These are phyloP conservation scores for Myriangium duriaei DNA, from an alignment of 2,329 filamentous ascomycete species.

Conservation along the genomic window DNA sequence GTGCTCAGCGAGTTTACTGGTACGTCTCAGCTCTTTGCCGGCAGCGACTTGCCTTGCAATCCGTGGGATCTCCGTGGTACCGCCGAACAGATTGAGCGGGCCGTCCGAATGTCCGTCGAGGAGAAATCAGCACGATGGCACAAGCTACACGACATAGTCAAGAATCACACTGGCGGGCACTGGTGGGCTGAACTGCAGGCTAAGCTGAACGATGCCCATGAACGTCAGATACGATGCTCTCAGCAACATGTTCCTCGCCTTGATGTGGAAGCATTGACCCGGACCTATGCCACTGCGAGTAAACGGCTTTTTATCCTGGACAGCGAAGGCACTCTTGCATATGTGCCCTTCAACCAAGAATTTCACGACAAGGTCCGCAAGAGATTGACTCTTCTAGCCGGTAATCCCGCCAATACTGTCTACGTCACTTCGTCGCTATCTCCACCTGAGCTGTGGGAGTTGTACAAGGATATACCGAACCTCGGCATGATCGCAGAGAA, in stretches of 20 bases:
- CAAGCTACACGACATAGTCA: constrained; percentile 59
- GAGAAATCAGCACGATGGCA: constrained; percentile 67
- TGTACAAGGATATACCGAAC: constrained; percentile 73
- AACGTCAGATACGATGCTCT: constrained; percentile 73
- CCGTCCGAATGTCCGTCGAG: constrained; percentile 64
- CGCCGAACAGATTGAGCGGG: constrained; percentile 70
- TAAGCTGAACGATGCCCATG: constrained; percentile 61
- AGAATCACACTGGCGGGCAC: constrained; percentile 68
- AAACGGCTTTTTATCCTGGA: constrained; percentile 79
- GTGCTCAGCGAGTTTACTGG: constrained; percentile 94
- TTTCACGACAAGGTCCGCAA: constrained; percentile 43
- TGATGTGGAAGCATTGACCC: constrained; percentile 51
- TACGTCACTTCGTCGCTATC: constrained; percentile 89
- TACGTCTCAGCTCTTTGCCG: constrained; percentile 71
- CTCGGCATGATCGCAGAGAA: constrained; percentile 90
- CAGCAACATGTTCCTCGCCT: constrained; percentile 78
- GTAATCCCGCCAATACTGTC: constrained; percentile 70
- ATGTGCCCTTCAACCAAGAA: constrained; percentile 76
- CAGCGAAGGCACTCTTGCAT: constrained; percentile 84
- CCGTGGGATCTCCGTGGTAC: constrained; percentile 91
- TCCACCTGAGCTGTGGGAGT: constrained; percentile 73
- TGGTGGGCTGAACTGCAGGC: constrained; percentile 72
- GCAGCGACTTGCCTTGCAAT: constrained; percentile 74
- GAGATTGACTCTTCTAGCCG: constrained; percentile 66
- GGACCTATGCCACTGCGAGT: constrained; percentile 53